Conservation (phyloP, 495 filamentous ascomycete genomes). For the Daldinia caldariorum region DNA sequence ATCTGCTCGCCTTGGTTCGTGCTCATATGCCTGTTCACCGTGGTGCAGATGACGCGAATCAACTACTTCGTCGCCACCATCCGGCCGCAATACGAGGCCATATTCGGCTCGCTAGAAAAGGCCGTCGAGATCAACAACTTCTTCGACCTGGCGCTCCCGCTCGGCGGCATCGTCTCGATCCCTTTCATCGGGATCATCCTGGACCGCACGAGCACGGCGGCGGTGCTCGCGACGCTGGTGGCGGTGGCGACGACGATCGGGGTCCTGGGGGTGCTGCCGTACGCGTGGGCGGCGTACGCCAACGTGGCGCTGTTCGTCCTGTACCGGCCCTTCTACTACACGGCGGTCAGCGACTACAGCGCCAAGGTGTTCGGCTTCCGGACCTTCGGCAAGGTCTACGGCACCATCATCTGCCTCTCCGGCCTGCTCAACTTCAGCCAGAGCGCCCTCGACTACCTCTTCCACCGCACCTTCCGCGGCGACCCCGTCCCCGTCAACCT, state of each 20-base stretch:
- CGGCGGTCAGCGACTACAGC: slow-evolving; percentile 81
- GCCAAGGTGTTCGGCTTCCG: slow-evolving; percentile 97
- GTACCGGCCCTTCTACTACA: slow-evolving; percentile 81
- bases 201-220: slow-evolving; percentile 77
- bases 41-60: slow-evolving; percentile 92
- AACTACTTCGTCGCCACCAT: slow-evolving; percentile 98
- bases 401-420: slow-evolving; percentile 88
- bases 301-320: slow-evolving; percentile 83
- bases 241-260: slow-evolving; percentile 79
- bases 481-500: slow-evolving; percentile 85
- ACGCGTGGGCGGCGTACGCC: slow-evolving; percentile 75
- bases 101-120: slow-evolving; percentile 67
- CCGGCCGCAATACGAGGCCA: slow-evolving; percentile 80
- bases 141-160: slow-evolving; percentile 89
- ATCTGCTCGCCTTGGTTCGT: slow-evolving; percentile 87
- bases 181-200: slow-evolving; percentile 89
- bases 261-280: slow-evolving; percentile 76
- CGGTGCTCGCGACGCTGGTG: slow-evolving; percentile 80
- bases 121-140: slow-evolving; percentile 79
- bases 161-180: slow-evolving; percentile 84
- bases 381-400: slow-evolving; percentile 95
- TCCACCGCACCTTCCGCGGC: slow-evolving; percentile 73
- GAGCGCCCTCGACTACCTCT: slow-evolving; percentile 80
- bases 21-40: slow-evolving; percentile 85
- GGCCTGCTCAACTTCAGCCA: slow-evolving; percentile 90